Conservation (phyloP, 345 rosid genomes). For the Adansonia digitata region DNA sequence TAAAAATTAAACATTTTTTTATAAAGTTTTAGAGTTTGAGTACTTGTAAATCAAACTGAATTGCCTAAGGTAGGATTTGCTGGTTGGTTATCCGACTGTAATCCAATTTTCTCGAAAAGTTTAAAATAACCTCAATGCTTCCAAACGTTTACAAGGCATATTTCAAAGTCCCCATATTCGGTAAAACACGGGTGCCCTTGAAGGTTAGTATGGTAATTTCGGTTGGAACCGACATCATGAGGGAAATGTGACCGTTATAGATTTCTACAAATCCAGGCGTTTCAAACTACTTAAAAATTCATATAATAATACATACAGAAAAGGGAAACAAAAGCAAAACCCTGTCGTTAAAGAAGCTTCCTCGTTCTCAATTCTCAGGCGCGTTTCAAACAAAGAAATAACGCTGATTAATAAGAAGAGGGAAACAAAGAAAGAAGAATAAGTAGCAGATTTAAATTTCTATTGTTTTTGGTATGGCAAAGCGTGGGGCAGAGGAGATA, state of each 20-base stretch:
- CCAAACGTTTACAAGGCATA: neutral
- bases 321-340: neutral
- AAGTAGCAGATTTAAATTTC: neutral
- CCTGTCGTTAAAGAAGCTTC: neutral
- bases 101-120: neutral
- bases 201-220: neutral
- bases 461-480: constrained; percentile 26
- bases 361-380: neutral
- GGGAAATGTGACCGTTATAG: constrained; percentile 8
- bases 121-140: neutral
- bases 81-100: too few species aligned
- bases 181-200: too few species aligned
- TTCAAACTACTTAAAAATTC: neutral
- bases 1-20: too few species aligned
- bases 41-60: too few species aligned
- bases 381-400: neutral
- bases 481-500: constrained; percentile 32
- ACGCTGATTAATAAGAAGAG: neutral
- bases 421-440: neutral
- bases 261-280: constrained; percentile 4
- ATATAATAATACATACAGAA: too few species aligned
- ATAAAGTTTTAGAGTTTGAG: too few species aligned
- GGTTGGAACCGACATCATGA: neutral
- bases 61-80: too few species aligned
- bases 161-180: too few species aligned